Conservation (phyloP, 257 asterid species). For the Nicotiana tabacum region DNA sequence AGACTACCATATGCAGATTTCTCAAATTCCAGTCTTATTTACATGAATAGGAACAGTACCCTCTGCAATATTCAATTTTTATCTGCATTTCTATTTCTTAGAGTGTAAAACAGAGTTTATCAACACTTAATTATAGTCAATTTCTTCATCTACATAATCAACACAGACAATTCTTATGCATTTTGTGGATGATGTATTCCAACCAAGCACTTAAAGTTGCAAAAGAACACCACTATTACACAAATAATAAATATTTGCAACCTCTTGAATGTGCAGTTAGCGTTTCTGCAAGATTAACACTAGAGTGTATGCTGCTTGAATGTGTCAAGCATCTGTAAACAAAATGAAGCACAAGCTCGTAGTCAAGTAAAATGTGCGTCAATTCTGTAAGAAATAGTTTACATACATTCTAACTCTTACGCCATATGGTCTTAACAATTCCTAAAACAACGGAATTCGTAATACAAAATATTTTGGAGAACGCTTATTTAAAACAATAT, state of each 20-base stretch:
- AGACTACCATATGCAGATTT: no score
- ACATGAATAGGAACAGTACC: background rate
- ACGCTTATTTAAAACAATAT: no score
- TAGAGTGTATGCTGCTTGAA: slow-evolving; percentile 79
- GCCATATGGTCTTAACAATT: no score
- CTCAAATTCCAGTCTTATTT: background rate
- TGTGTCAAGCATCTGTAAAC: slow-evolving; percentile 84
- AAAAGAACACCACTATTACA: slow-evolving; percentile 34
- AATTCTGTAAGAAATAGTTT: no score
- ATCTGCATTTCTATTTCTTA: slow-evolving; percentile 13
- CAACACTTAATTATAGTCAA: slow-evolving; percentile 29
- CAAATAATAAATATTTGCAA: slow-evolving; percentile 52
- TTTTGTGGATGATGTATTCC: slow-evolving; percentile 40
- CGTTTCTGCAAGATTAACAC: slow-evolving; percentile 71
- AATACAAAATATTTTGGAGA: no score
- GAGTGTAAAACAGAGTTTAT: background rate
- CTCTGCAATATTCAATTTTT: background rate
- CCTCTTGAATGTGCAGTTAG: slow-evolving; percentile 45
- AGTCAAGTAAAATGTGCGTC: no score
- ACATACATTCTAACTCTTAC: no score
- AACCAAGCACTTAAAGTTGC: slow-evolving; percentile 54
- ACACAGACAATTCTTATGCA: slow-evolving; percentile 67
- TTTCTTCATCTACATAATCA: slow-evolving; percentile 81
- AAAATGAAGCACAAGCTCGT: background rate
- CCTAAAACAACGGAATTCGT: no score